phyloP scores from a whole-genome alignment of 192 early-diverging fungal genomes.

The Backusella liffmaniae region DNA sequence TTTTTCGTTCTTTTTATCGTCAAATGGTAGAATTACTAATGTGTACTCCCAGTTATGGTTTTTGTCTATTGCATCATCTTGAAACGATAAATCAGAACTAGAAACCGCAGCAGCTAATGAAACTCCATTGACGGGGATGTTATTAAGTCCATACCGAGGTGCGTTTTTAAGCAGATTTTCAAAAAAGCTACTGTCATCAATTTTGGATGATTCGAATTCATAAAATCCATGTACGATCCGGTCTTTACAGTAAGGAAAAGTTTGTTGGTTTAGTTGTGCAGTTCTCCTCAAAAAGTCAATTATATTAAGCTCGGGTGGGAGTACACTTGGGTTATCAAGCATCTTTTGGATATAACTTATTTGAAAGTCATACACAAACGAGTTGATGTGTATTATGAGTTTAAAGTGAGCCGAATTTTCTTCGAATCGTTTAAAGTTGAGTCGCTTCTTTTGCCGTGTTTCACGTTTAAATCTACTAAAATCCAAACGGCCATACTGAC shows the following conservation, averaged over 20 bases:
- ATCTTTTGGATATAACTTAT: slow-evolving; percentile 47
- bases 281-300: slow-evolving; percentile 44
- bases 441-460: slow-evolving; percentile 20
- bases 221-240: slow-evolving; percentile 49
- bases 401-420: slow-evolving; percentile 55
- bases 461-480: slow-evolving; percentile 12
- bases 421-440: slow-evolving; percentile 45
- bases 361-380: slow-evolving; percentile 62
- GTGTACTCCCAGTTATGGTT: slow-evolving; percentile 12
- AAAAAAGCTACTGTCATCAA: slow-evolving; percentile 9
- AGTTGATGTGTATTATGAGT: slow-evolving; percentile 54
- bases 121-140: neutral
- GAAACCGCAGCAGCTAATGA: slow-evolving; percentile 15
- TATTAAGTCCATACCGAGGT: slow-evolving; percentile 15
- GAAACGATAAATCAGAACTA: slow-evolving; percentile 8
- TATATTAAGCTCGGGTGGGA: slow-evolving; percentile 43
- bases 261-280: slow-evolving; percentile 37
- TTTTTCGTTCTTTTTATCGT: neutral
- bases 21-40: slow-evolving; percentile 11
- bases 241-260: slow-evolving; percentile 45
- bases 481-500: slow-evolving; percentile 42
- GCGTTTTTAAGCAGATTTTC: slow-evolving; percentile 18
- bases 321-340: slow-evolving; percentile 18
- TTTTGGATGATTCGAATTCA: slow-evolving; percentile 13
- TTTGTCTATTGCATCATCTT: neutral